Percentiles rank a stretch among this genome's conserved stretches.
Evolutionary conservation across 2,329 filamentous ascomycete species (phyloP).

Genomic region (Thielaviopsis cerberus): DNA sequence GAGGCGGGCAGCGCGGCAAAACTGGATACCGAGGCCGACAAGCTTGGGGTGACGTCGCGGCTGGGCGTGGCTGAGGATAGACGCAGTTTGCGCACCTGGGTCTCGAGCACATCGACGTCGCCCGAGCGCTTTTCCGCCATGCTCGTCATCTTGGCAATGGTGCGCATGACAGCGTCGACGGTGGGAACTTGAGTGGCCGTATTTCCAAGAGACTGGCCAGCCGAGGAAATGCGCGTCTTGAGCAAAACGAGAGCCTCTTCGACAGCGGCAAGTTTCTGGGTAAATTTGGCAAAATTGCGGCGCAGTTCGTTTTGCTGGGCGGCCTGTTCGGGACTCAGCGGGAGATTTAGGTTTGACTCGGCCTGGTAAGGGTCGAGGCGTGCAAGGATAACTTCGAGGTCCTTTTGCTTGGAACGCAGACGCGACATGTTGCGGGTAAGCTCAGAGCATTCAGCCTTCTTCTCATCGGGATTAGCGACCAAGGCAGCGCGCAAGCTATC

Average conservation of each 20-base stretch:
- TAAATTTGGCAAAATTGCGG: conserved; percentile 53
- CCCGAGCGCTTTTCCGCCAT: conserved; percentile 84
- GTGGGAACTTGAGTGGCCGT: conserved; percentile 45
- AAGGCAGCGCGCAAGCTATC: conserved; percentile 46
- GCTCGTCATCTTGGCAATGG: conserved; percentile 76
- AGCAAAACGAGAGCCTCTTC: conserved; percentile 68
- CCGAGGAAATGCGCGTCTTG: conserved; percentile 53
- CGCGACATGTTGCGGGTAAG: conserved; percentile 51
- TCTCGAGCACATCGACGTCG: conserved; percentile 78
- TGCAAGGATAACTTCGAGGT: conserved; percentile 55
- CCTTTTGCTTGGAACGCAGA: conserved; percentile 57
- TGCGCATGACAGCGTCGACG: conserved; percentile 78
- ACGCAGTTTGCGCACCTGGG: conserved; percentile 59
- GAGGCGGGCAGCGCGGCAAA: not conserved
- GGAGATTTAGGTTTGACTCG: conserved; percentile 47
- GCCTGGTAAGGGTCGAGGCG: conserved; percentile 48
- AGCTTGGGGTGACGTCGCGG: not conserved
- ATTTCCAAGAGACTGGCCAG: conserved; percentile 30
- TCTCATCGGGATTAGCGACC: conserved; percentile 48
- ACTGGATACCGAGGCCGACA: not conserved
- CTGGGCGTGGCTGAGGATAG: conserved; percentile 22
- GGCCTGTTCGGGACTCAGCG: conserved; percentile 68
- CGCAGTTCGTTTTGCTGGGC: conserved; percentile 71
- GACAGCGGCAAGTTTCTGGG: conserved; percentile 54
- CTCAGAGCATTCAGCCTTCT: conserved; percentile 48